phyloP scores from a whole-genome alignment of 2,329 filamentous ascomycete genomes.

The Hymenotorrendiella dingleyae region DNA sequence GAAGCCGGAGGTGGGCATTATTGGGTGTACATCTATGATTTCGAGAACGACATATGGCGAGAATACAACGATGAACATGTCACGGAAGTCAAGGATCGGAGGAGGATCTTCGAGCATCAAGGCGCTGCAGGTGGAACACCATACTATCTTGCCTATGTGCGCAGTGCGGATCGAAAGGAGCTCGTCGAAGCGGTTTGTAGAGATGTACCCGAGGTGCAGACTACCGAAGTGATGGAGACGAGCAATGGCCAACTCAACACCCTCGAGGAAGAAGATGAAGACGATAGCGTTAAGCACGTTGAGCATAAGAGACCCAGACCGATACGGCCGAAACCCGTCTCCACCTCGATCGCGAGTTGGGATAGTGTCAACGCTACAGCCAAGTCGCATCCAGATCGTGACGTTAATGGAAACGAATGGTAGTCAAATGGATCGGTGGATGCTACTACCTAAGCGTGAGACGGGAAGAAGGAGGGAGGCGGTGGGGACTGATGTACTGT shows the following conservation, averaged over 20 bases:
- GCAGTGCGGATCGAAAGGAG: constrained; percentile 55
- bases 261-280: constrained; percentile 9
- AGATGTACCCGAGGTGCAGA: constrained; percentile 27
- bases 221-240: constrained; percentile 6
- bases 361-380: no score
- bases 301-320: constrained; percentile 21
- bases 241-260: constrained; percentile 10
- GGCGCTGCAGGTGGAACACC: constrained; percentile 65
- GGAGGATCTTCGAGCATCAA: constrained; percentile 63
- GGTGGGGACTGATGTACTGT: no score
- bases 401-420: no score
- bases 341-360: constrained; percentile 1
- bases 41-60: constrained; percentile 73
- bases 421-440: no score
- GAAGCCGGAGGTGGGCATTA: constrained; percentile 75
- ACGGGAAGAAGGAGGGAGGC: no score
- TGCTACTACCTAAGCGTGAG: no score
- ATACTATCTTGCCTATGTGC: constrained; percentile 80
- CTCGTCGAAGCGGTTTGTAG: constrained; percentile 52
- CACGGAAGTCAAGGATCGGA: constrained; percentile 56
- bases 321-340: constrained; percentile 19
- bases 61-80: constrained; percentile 91
- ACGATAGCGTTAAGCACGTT: constrained; percentile 10
- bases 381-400: no score
- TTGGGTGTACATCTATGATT: constrained; percentile 84